phyloP scores from a whole-genome alignment of 768 basidiomycete genomes.

The Calvatia gigantea region DNA sequence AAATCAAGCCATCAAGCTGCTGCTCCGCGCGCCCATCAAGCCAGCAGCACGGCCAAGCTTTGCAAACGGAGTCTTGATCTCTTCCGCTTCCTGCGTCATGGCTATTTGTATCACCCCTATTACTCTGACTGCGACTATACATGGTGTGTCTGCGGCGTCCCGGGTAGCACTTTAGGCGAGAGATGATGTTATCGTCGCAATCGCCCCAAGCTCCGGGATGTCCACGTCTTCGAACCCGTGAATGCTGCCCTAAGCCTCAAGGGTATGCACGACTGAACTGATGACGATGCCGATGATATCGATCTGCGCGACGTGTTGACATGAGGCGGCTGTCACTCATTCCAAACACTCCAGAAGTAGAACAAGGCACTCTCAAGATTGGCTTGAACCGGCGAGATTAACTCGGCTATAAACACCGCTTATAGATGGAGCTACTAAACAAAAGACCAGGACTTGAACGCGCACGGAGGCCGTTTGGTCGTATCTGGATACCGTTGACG shows the following conservation, averaged over 20 bases:
- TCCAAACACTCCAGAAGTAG: background rate
- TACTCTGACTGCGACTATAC: background rate
- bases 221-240: background rate
- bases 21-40: background rate
- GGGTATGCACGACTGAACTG: background rate
- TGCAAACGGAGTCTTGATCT: slow-evolving; percentile 4
- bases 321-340: background rate
- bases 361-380: background rate
- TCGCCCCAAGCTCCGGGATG: background rate
- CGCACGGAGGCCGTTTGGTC: background rate
- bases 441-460: background rate
- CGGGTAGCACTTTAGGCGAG: background rate
- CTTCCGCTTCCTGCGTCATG: background rate
- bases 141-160: background rate
- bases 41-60: background rate
- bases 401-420: slow-evolving; percentile 6
- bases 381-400: background rate
- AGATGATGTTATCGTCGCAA: too few relatives aligned
- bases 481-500: background rate
- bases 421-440: background rate
- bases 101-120: background rate
- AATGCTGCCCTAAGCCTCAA: background rate
- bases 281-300: background rate
- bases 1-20: background rate
- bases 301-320: slow-evolving; percentile 1